Evolutionary conservation across 2,329 filamentous ascomycete genomes (phyloP).

Genomic region (Neonectria hederae): DNA sequence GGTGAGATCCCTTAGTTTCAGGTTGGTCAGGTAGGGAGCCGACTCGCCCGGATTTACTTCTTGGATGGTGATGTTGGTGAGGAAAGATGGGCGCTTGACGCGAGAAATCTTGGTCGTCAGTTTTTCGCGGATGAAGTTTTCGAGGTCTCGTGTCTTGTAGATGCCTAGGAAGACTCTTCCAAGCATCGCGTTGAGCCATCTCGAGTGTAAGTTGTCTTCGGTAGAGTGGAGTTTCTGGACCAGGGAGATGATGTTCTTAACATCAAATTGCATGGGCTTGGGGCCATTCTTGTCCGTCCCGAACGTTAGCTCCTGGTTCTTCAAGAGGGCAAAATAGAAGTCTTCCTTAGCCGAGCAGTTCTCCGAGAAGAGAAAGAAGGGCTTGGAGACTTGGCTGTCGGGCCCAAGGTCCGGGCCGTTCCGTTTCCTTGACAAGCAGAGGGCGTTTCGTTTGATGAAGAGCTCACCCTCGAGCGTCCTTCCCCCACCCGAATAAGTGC

Average conservation of each 20-base stretch:
- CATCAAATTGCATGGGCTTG: constrained; percentile 78
- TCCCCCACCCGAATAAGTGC: constrained; percentile 83
- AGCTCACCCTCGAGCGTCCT: constrained; percentile 88
- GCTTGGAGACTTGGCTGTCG: constrained; percentile 71
- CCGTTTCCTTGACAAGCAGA: constrained; percentile 76
- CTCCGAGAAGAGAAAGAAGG: constrained; percentile 94
- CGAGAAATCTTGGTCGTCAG: constrained; percentile 96
- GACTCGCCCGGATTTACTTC: constrained; percentile 87
- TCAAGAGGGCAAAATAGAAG: constrained; percentile 92
- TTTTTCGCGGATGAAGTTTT: constrained; percentile 82
- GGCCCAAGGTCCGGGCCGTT: constrained; percentile 63
- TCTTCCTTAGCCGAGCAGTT: constrained; percentile 98
- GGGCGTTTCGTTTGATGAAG: constrained; percentile 93
- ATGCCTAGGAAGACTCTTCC: constrained; percentile 88
- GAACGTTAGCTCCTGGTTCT: constrained; percentile 79
- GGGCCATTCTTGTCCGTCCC: constrained; percentile 67
- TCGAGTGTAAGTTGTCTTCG: constrained; percentile 87
- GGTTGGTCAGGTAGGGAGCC: constrained; percentile 88
- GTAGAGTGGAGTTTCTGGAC: constrained; percentile 92
- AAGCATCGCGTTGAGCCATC: constrained; percentile 93
- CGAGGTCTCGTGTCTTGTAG: constrained; percentile 84
- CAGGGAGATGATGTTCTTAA: constrained; percentile 86
- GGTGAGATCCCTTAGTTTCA: constrained; percentile 86
- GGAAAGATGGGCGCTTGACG: constrained; percentile 90
- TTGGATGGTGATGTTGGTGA: constrained; percentile 84